Evolutionary conservation across 495 filamentous ascomycete genomes (phyloP).

Genomic region (Chaetomium cochliodes): DNA sequence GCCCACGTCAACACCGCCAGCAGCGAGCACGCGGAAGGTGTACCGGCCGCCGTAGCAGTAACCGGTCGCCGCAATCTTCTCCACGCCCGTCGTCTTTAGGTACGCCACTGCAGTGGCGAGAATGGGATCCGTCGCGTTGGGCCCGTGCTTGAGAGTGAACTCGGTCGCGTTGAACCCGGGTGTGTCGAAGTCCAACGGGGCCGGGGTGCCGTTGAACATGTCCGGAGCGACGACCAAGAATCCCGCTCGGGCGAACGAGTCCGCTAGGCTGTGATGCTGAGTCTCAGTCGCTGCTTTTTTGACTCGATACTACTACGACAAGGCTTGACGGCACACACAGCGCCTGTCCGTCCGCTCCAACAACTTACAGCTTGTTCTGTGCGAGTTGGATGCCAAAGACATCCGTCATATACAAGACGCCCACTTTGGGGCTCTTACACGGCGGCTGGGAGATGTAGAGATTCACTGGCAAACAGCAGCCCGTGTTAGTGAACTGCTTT

Average conservation of each 20-base stretch:
- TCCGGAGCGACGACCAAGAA: constrained; percentile 12
- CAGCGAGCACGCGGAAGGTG: constrained; percentile 11
- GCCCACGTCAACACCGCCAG: constrained; percentile 4
- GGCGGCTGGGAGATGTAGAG: constrained; percentile 9
- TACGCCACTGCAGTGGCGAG: constrained; percentile 7
- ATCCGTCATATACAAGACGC: constrained; percentile 11
- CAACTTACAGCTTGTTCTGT: constrained; percentile 9
- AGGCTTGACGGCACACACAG: too few relatives aligned
- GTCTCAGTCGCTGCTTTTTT: background rate
- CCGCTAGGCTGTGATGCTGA: constrained; percentile 3
- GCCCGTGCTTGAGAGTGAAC: constrained; percentile 3
- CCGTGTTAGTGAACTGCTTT: background rate
- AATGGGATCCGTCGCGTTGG: constrained; percentile 11
- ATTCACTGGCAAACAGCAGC: background rate
- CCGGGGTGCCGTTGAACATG: constrained; percentile 13
- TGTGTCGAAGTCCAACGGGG: constrained; percentile 6
- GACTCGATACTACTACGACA: background rate
- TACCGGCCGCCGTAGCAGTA: constrained; percentile 14
- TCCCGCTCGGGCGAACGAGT: constrained; percentile 14
- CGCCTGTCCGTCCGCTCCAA: too few relatives aligned
- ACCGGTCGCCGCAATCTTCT: constrained; percentile 5
- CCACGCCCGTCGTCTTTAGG: constrained; percentile 7
- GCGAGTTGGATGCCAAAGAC: constrained; percentile 11
- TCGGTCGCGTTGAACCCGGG: constrained; percentile 13
- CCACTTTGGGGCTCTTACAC: constrained; percentile 9